Percentiles rank a stretch among this genome's conserved stretches.
These are phyloP conservation scores for Piloderma croceum DNA, from an alignment of 768 basidiomycete genomes.

Conservation along the genomic window DNA sequence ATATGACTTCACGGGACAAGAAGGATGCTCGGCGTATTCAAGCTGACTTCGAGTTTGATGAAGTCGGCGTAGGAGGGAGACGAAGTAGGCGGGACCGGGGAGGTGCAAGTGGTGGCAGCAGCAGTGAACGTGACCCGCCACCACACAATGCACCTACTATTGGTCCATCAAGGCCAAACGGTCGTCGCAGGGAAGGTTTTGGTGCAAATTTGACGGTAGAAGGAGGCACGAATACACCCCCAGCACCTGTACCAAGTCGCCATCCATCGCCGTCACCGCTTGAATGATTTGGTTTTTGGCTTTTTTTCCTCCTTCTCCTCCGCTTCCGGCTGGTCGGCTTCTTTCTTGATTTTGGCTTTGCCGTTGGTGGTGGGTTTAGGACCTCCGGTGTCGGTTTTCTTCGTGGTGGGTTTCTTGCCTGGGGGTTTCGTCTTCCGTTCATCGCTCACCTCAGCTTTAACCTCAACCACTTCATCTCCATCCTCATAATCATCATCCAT, in stretches of 20 bases:
- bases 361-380: constrained; percentile 2
- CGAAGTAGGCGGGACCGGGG: too few species aligned
- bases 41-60: constrained; percentile 65
- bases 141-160: constrained; percentile 23
- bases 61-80: constrained; percentile 38
- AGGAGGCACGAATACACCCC: too few species aligned
- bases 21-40: constrained; percentile 64
- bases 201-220: constrained; percentile 51
- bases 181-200: constrained; percentile 57
- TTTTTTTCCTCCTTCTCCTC: neutral
- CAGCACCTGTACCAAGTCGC: too few species aligned
- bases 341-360: neutral
- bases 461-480: too few species aligned
- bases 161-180: constrained; percentile 20
- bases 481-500: too few species aligned
- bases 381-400: neutral
- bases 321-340: too few species aligned
- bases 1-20: constrained; percentile 65
- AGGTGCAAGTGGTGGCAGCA: constrained; percentile 41
- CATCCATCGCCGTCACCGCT: too few species aligned
- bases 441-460: too few species aligned
- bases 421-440: neutral
- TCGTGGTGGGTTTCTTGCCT: neutral
- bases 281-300: constrained; percentile 17
- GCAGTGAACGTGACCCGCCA: constrained; percentile 47